A percentile compares a stretch with the other conserved stretches of the same genome.
Evolutionary conservation across 768 basidiomycete species (phyloP).

Genomic region (Cystobasidium tubakii): DNA sequence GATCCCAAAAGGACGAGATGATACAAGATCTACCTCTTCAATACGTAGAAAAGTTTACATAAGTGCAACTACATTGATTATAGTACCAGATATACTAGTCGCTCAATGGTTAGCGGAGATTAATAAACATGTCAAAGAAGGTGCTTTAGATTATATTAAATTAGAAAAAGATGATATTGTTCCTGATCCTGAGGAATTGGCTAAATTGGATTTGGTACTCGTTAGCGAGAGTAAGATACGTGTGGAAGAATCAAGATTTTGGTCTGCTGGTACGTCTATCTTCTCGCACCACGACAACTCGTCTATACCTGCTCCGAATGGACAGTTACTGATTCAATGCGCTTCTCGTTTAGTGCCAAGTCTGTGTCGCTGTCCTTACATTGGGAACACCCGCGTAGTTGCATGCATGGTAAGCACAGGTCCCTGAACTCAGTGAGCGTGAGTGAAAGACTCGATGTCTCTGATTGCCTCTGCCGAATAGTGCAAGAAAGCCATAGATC

Average conservation of each 20-base stretch:
- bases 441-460: too few relatives aligned
- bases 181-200: constrained; percentile 41
- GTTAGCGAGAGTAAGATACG: constrained; percentile 36
- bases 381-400: constrained; percentile 1
- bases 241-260: constrained; percentile 20
- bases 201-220: constrained; percentile 46
- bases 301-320: too few relatives aligned
- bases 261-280: background rate
- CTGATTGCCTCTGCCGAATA: background rate
- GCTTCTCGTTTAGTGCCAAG: constrained; percentile 1
- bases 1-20: constrained; percentile 22
- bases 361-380: constrained; percentile 16
- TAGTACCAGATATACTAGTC: constrained; percentile 48
- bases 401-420: constrained; percentile 19
- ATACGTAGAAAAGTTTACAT: constrained; percentile 43
- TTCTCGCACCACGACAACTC: background rate
- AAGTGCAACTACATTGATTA: constrained; percentile 46
- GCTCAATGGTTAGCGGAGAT: constrained; percentile 48
- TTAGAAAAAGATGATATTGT: constrained; percentile 41
- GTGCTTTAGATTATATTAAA: constrained; percentile 41
- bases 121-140: constrained; percentile 44
- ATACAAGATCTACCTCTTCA: constrained; percentile 19
- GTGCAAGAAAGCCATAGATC: constrained; percentile 15
- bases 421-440: too few relatives aligned
- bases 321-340: background rate